Conservation (phyloP, 805 yeast species). For the Citeromyces matritensis region DNA sequence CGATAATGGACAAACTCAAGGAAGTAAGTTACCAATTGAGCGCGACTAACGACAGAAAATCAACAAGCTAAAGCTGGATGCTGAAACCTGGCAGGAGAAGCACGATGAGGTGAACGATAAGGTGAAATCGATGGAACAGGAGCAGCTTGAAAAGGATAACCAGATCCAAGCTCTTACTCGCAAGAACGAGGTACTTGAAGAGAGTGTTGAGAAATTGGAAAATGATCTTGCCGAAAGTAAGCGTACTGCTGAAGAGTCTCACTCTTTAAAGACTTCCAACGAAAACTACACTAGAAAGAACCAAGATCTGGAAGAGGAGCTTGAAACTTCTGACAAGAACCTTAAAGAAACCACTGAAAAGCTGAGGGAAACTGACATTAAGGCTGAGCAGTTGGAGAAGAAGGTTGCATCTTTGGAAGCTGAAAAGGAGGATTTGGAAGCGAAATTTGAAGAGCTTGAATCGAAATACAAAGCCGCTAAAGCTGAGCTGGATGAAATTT, state of each 20-base stretch:
- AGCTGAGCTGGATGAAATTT: slow-evolving; percentile 92
- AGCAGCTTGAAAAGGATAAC: slow-evolving; percentile 82
- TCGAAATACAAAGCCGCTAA: slow-evolving; percentile 73
- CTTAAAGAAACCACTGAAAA: slow-evolving; percentile 88
- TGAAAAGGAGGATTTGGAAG: slow-evolving; percentile 85
- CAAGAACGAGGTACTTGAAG: slow-evolving; percentile 82
- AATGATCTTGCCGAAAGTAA: slow-evolving; percentile 59
- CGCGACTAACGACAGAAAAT: slow-evolving; percentile 40
- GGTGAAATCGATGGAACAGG: slow-evolving; percentile 87
- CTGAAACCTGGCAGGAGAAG: slow-evolving; percentile 95
- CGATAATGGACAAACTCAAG: slow-evolving; percentile 32
- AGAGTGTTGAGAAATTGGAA: slow-evolving; percentile 68
- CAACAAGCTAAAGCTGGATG: slow-evolving; percentile 80
- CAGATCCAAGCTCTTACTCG: slow-evolving; percentile 86
- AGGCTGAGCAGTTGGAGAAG: slow-evolving; percentile 92
- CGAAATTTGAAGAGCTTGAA: slow-evolving; percentile 77
- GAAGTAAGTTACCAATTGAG: slow-evolving; percentile 20
- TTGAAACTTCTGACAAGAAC: slow-evolving; percentile 82
- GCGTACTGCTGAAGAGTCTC: slow-evolving; percentile 82
- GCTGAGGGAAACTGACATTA: slow-evolving; percentile 88
- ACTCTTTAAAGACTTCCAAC: slow-evolving; percentile 75
- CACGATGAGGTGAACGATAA: slow-evolving; percentile 73
- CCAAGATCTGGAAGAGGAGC: slow-evolving; percentile 76
- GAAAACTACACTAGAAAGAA: slow-evolving; percentile 86
- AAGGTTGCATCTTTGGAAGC: slow-evolving; percentile 83